Evolutionary conservation across 2,329 filamentous ascomycete species (phyloP).

Genomic region (Fusarium nematophilum): DNA sequence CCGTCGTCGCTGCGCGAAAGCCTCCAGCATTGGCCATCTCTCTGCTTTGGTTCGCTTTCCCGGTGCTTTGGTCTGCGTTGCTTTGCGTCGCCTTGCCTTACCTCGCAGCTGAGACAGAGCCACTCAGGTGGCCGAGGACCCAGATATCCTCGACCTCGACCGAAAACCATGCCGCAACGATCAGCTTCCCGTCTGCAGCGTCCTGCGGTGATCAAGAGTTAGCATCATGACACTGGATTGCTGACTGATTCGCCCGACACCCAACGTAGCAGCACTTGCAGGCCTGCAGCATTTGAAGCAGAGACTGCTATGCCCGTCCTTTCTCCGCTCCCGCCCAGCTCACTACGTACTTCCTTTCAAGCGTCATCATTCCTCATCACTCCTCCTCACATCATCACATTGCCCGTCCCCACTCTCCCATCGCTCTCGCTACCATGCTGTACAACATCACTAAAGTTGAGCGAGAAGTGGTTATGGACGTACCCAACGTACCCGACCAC

Average conservation of each 20-base stretch:
- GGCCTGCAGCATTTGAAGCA: neutral
- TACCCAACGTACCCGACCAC: too few relatives aligned
- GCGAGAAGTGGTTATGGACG: constrained; percentile 14
- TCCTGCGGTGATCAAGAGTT: neutral
- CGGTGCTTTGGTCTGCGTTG: constrained; percentile 22
- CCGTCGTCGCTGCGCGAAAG: constrained; percentile 31
- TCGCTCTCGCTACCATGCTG: neutral
- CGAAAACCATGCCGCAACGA: too few relatives aligned
- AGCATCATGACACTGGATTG: neutral
- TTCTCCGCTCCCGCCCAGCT: neutral
- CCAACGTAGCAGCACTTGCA: neutral
- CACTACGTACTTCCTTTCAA: neutral
- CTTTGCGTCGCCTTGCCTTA: constrained; percentile 13
- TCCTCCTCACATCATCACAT: neutral
- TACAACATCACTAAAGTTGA: constrained; percentile 2
- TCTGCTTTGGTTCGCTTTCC: constrained; percentile 24
- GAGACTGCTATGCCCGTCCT: neutral
- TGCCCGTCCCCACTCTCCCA: neutral
- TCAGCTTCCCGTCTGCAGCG: neutral
- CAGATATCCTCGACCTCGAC: constrained; percentile 2
- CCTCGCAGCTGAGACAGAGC: constrained; percentile 36
- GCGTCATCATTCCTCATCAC: constrained; percentile 7
- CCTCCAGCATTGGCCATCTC: constrained; percentile 10
- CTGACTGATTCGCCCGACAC: neutral
- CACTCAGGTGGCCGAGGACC: constrained; percentile 16